Percentiles rank a stretch among this genome's conserved stretches.
Conservation (phyloP, 1,139 yeast species). For the Debaryomycetaceae sp. region DNA sequence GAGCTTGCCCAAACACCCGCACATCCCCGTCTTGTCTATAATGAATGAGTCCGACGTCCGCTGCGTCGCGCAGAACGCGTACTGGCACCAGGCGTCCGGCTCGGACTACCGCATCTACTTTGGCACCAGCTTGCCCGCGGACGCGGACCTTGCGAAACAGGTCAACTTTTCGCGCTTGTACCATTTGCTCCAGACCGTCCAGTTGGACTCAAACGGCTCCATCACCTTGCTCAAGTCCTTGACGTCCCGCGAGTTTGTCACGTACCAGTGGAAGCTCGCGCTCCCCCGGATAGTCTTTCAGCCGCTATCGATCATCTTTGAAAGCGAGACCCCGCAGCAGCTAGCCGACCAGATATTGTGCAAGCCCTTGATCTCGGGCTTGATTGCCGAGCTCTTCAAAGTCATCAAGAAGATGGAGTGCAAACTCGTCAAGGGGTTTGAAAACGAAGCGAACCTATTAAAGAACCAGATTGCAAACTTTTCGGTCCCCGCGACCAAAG, state of each 20-base stretch:
- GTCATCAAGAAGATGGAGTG: conserved; percentile 75
- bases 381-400: conserved; percentile 61
- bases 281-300: conserved; percentile 70
- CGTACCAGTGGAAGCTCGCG: conserved; percentile 78
- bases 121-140: conserved; percentile 19
- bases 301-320: conserved; percentile 65
- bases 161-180: conserved; percentile 18
- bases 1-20: conserved; percentile 19
- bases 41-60: conserved; percentile 59
- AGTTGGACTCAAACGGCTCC: conserved; percentile 19
- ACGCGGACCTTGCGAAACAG: conserved; percentile 6
- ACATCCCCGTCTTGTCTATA: conserved; percentile 41
- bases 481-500: conserved; percentile 17
- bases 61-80: conserved; percentile 15
- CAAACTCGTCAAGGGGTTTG: conserved; percentile 53
- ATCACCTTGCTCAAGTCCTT: conserved; percentile 36
- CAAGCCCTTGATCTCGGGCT: conserved; percentile 74
- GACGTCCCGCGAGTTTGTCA: conserved; percentile 50
- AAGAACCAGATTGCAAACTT: conserved; percentile 41
- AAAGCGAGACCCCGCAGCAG: conserved; percentile 49
- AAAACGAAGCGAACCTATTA: conserved; percentile 49
- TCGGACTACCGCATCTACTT: conserved; percentile 30
- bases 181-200: conserved; percentile 24
- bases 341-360: conserved; percentile 62
- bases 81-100: conserved; percentile 17